phyloP scores from a whole-genome alignment of 169 alveolate species.

The Cryptosporidium tyzzeri region DNA sequence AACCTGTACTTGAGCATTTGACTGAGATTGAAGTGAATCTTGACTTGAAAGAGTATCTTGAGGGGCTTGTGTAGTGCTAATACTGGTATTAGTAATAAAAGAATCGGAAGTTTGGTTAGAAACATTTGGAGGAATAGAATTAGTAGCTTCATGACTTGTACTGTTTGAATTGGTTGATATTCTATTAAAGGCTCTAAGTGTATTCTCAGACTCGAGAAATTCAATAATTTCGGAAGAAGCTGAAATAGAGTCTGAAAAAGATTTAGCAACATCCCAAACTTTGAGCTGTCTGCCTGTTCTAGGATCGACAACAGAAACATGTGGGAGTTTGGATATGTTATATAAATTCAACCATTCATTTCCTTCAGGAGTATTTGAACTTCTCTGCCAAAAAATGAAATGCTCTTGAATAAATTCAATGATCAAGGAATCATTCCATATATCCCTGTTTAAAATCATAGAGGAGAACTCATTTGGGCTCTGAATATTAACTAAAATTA shows the following conservation, averaged over 20 bases:
- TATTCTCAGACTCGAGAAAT: conserved; percentile 42
- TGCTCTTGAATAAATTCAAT: conserved; percentile 49
- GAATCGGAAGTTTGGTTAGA: neutral
- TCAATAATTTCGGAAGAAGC: conserved; percentile 73
- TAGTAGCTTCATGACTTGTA: neutral
- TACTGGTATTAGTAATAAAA: neutral
- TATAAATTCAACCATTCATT: conserved; percentile 43
- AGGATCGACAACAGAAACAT: conserved; percentile 68
- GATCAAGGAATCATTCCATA: conserved; percentile 65
- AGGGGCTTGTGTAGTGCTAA: neutral
- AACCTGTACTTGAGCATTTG: neutral
- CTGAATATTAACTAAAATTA: conserved; percentile 60
- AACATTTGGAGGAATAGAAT: neutral
- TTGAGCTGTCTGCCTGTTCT: conserved; percentile 75
- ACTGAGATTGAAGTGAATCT: neutral
- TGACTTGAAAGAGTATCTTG: neutral
- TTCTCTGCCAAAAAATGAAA: conserved; percentile 71
- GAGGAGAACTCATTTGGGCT: conserved; percentile 60
- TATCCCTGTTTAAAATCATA: conserved; percentile 65
- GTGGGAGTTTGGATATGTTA: conserved; percentile 52
- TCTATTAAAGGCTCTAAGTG: conserved; percentile 24
- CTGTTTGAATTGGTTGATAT: neutral
- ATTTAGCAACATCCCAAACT: conserved; percentile 62
- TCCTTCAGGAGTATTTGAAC: conserved; percentile 65
- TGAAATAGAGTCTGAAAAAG: conserved; percentile 56